phyloP scores from a whole-genome alignment of 768 basidiomycete genomes.

The Lactarius sanguifluus region DNA sequence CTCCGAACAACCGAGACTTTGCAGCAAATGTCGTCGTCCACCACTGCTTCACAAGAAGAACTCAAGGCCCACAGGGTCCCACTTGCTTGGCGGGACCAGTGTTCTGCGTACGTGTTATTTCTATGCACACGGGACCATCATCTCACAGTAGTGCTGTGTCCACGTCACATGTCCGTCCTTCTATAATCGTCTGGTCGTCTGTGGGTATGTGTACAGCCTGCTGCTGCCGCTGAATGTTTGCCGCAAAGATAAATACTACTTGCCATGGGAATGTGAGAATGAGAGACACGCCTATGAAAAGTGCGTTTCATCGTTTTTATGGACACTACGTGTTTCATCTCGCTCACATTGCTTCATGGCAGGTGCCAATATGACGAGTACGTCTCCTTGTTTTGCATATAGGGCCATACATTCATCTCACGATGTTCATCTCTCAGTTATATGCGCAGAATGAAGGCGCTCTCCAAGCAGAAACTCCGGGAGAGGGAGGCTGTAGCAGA shows the following conservation, averaged over 20 bases:
- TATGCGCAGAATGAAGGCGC: constrained; percentile 82
- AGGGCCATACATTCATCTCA: constrained; percentile 7
- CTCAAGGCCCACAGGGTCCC: constrained; percentile 76
- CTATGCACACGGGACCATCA: neutral
- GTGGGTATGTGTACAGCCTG: constrained; percentile 47
- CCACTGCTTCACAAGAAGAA: constrained; percentile 80
- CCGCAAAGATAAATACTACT: constrained; percentile 70
- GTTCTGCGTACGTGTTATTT: constrained; percentile 72
- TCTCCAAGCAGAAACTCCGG: constrained; percentile 66
- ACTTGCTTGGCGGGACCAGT: constrained; percentile 83
- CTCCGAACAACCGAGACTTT: neutral
- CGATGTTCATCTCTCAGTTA: constrained; percentile 49
- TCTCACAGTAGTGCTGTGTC: neutral
- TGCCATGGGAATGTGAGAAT: constrained; percentile 94
- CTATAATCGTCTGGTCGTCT: constrained; percentile 3
- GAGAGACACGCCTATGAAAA: constrained; percentile 85
- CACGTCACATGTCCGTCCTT: constrained; percentile 1
- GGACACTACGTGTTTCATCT: neutral
- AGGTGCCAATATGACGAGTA: constrained; percentile 97
- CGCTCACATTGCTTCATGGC: constrained; percentile 3
- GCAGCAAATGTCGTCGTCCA: constrained; percentile 61
- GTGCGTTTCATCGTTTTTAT: constrained; percentile 43
- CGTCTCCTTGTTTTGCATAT: constrained; percentile 9
- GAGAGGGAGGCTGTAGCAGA: constrained; percentile 41
- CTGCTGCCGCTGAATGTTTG: constrained; percentile 87